A percentile compares a stretch with the other conserved stretches of the same genome.
These are phyloP conservation scores for Cadophora gregata DNA, from an alignment of 2,329 filamentous ascomycete genomes.

Conservation along the genomic window DNA sequence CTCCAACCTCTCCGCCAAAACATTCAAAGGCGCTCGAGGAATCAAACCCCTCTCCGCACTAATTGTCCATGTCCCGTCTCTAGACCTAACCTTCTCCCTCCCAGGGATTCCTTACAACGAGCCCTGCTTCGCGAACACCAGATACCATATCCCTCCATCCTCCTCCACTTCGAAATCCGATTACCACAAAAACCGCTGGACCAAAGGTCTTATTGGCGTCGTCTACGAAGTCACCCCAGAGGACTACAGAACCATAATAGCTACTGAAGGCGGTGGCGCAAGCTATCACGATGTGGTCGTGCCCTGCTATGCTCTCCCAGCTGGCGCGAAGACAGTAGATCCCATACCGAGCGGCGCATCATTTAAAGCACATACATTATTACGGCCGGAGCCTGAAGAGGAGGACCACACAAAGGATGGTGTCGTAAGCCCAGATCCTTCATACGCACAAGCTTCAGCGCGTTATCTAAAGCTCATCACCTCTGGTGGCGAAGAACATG, in stretches of 20 bases:
- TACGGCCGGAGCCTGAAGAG: slow-evolving; percentile 53
- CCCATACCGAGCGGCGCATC: slow-evolving; percentile 64
- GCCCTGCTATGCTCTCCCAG: slow-evolving; percentile 73
- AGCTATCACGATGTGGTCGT: slow-evolving; percentile 86
- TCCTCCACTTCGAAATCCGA: slow-evolving; percentile 38
- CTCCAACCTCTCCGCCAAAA: slow-evolving; percentile 82
- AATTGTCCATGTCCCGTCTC: slow-evolving; percentile 80
- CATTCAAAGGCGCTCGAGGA: slow-evolving; percentile 77
- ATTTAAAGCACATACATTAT: slow-evolving; percentile 87
- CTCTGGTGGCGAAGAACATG: slow-evolving; percentile 79
- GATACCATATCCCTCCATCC: slow-evolving; percentile 51
- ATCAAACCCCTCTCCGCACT: slow-evolving; percentile 82
- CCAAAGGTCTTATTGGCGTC: slow-evolving; percentile 85
- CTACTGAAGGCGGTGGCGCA: slow-evolving; percentile 85
- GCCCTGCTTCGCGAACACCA: slow-evolving; percentile 91
- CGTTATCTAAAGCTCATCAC: slow-evolving; percentile 84
- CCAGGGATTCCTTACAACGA: slow-evolving; percentile 85
- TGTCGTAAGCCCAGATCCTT: slow-evolving; percentile 63
- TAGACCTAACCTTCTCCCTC: slow-evolving; percentile 84
- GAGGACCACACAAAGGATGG: neutral
- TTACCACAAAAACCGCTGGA: slow-evolving; percentile 68
- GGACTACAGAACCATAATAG: slow-evolving; percentile 87
- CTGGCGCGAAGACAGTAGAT: slow-evolving; percentile 63
- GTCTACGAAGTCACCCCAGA: slow-evolving; percentile 89
- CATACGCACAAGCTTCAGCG: slow-evolving; percentile 81